Conservation (phyloP, 345 rosid genomes). For the Syzygium grande region DNA sequence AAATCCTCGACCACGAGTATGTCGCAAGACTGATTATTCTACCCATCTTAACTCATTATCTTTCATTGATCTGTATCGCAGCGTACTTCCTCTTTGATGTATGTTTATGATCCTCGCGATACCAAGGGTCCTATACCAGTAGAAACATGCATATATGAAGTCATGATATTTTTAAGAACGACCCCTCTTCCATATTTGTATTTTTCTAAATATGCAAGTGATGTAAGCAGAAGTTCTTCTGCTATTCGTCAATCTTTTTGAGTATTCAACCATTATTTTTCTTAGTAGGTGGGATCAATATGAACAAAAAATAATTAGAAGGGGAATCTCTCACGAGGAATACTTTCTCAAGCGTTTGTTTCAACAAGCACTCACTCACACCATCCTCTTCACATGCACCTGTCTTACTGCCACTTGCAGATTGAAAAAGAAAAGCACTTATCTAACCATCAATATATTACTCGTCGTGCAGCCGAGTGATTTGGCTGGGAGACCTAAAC, state of each 20-base stretch:
- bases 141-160: neutral
- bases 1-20: conserved; percentile 12
- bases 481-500: conserved; percentile 16
- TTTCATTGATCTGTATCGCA: neutral
- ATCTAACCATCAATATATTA: neutral
- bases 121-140: neutral
- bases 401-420: neutral
- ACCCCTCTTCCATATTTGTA: neutral
- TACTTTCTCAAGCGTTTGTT: neutral
- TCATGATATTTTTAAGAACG: neutral
- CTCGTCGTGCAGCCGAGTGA: conserved; percentile 5
- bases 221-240: neutral
- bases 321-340: neutral
- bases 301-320: neutral
- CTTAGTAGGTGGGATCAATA: neutral
- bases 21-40: neutral
- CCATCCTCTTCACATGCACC: neutral
- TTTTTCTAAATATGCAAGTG: neutral
- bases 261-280: neutral
- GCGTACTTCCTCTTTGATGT: neutral
- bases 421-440: neutral
- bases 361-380: neutral
- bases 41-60: neutral
- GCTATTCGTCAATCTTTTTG: neutral
- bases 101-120: neutral